Percentiles rank a stretch among this genome's conserved stretches.
Evolutionary conservation across 1,139 yeast genomes (phyloP).

Genomic region (Meyerozyma sp.): DNA sequence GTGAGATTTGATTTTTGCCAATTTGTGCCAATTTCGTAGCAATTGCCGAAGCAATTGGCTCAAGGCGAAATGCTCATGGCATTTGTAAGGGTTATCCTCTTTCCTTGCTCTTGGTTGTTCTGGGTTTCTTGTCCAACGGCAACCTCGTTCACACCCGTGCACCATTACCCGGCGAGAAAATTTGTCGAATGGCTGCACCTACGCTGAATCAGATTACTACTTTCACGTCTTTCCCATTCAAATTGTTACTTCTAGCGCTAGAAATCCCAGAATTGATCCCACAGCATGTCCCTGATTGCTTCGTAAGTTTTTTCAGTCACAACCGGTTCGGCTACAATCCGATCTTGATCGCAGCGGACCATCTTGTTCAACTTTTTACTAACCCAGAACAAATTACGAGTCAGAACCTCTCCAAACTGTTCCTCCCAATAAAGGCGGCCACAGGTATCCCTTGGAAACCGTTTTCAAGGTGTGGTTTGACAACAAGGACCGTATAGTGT

Average conservation of each 20-base stretch:
- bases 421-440: constrained; percentile 34
- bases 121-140: not conserved
- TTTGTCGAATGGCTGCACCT: not conserved
- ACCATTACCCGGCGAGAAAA: constrained; percentile 1
- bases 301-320: constrained; percentile 11
- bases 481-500: constrained; percentile 33
- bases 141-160: not conserved
- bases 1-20: too few relatives aligned
- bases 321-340: not conserved
- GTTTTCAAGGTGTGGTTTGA: constrained; percentile 50
- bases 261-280: not conserved
- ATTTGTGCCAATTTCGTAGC: too few relatives aligned
- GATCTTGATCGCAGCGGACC: not conserved
- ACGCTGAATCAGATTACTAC: not conserved
- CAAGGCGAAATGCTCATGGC: not conserved
- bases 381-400: not conserved
- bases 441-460: constrained; percentile 46
- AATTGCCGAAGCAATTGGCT: too few relatives aligned
- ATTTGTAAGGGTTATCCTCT: not conserved
- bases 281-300: constrained; percentile 12
- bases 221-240: not conserved
- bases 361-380: constrained; percentile 3
- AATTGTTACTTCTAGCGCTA: not conserved
- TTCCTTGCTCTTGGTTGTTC: not conserved
- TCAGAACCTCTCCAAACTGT: constrained; percentile 13